Evolutionary conservation across 2,329 filamentous ascomycete species (phyloP), one percentile per base, ranked within the genome.

Genomic region (Exophiala oligosperma): DNA sequence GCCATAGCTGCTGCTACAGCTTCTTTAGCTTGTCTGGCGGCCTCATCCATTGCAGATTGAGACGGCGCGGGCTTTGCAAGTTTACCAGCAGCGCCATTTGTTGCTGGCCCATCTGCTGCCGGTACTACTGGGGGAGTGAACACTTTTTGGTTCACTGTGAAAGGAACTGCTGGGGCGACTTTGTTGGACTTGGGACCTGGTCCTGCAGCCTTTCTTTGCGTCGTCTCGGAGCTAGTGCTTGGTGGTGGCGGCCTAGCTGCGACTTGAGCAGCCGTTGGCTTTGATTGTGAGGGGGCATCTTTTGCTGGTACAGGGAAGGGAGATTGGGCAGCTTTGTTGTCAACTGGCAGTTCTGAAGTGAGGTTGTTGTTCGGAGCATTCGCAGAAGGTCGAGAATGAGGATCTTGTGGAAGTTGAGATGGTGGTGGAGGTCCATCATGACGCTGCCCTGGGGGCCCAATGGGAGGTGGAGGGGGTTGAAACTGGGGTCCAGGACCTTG

Each of bases 401-500:
- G 68, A 55, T 69, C 65, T 44, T 67, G 70, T n/a, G 66, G 60
- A 50, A 60, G 59, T 21, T 52, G 66, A 32, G 69, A 68, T 28
- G 70, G 71, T 64, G 71, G 72, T 54, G 63, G 67, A 21, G 60
- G 62, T 51, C 51, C 67, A 37, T 68, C 70, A 61, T 72, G 74
- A 41, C 74, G 70, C 49, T 74, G 72, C 38, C 80, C 79, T 43
- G 83, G 81, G 61, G 82, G 81, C 35, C 82, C 84, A 60, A 82
- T 80, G 23, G 82, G 82, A 70, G 82, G 77, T 56, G 69, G 72
- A 73, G 70, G 81, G 28, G 83, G 83, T 37, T 64, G 65, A 52
- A 65, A 61, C 23, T 83, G 84, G 59, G 86, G 87, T 69, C 88
- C 90, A 12, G 84, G 87, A 29, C 75, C 79, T 62, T 83, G 86